Percentiles rank a stretch among this genome's conserved stretches.
Evolutionary conservation across 306 rosid genomes (phyloP).

Genomic region (Geum urbanum): DNA sequence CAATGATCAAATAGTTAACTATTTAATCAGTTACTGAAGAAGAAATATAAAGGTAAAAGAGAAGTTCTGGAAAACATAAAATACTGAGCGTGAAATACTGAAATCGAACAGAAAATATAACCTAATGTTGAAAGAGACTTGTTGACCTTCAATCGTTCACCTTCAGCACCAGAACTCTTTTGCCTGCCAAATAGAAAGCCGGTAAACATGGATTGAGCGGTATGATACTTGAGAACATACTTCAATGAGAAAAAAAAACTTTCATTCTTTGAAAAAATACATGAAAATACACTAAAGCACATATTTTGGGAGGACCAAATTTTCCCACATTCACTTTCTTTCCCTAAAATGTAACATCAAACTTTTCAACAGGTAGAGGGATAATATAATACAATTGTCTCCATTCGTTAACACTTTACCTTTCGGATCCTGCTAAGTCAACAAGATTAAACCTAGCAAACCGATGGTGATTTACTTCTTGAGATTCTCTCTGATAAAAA

Average conservation of each 20-base stretch:
- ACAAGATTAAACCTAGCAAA: conserved; percentile 95
- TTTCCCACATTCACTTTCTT: neutral
- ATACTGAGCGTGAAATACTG: neutral
- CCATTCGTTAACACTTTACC: conserved; percentile 42
- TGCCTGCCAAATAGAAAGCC: conserved; percentile 46
- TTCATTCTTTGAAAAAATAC: neutral
- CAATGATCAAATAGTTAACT: neutral
- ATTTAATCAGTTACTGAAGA: neutral
- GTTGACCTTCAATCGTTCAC: conserved; percentile 97
- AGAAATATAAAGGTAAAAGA: conserved; percentile 8
- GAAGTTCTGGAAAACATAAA: neutral
- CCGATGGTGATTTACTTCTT: conserved; percentile 90
- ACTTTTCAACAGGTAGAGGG: neutral
- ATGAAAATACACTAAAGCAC: neutral
- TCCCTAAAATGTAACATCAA: neutral
- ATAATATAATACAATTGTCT: neutral
- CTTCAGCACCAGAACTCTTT: conserved; percentile 99
- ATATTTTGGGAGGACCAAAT: neutral
- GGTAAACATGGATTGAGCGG: neutral
- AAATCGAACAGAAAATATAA: conserved; percentile 33
- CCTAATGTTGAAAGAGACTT: conserved; percentile 98
- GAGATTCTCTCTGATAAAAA: conserved; percentile 90
- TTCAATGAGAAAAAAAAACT: neutral
- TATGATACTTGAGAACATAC: neutral
- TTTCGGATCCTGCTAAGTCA: conserved; percentile 99